Base-by-base conservation (phyloP, 2,329 filamentous ascomycete genomes). In the Botryotinia convoluta region DNA sequence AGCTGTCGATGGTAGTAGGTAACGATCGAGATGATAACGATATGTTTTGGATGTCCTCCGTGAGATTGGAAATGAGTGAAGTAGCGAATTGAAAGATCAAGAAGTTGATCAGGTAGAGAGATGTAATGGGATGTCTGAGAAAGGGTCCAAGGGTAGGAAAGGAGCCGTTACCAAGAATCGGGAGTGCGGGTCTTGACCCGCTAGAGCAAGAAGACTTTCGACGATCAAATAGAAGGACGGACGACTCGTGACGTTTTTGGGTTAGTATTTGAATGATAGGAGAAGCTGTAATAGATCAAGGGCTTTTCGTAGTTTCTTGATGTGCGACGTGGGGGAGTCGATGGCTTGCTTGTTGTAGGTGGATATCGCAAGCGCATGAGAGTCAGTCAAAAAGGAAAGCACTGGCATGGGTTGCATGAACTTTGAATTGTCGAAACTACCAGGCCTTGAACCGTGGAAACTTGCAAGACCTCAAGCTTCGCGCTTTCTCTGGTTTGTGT, bases 131-230 rank as follows among this genome's bases (percentile, higher is more conserved):
- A 75, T 68, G 73, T 75, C 74, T 63, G 63, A 61, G 69, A 73
- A 76, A 72, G 72, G 75, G 74, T 72, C 72, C 69, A 72, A 71
- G 69, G 68, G 67, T 71, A 61, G 72, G 71, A 72, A 63, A 63
- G 72, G 62, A 67, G 71, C 74, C 63, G 72, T 73, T 73, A 77
- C 78, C 78, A 79, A 74, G 65, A 75, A 79, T 76, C 75, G 72
- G 78, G 76, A 78, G 77, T 71, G 78, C 76, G 79, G 78, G 78
- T 79, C 77, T 73, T 71, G 75, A 75, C 71, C 71, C 71, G 71
- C 71, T 72, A 59, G 37, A 72, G 71, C 62, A 72, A 39, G 71
- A 68, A 68, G 71, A 42, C 59, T 37, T 72, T 72, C 29, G 71
- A 60, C 51, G 71, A 72, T 72, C 71, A 72, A 68, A 64, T 42